Percentiles rank a stretch among this genome's conserved stretches.
Conservation (phyloP, 768 basidiomycete genomes). For the Dioszegia aurantiaca region DNA sequence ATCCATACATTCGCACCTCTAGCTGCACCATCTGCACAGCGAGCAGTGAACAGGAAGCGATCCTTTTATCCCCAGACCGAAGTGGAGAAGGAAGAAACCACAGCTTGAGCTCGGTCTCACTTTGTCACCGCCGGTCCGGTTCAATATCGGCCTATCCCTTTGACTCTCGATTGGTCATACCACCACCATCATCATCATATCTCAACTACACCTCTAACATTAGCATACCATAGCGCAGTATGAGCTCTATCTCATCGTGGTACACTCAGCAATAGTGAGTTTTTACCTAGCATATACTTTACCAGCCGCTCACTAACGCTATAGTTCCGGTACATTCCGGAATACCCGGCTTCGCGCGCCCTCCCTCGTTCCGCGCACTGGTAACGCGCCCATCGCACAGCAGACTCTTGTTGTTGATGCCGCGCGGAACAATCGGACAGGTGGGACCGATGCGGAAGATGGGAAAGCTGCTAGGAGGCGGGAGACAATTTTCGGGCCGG, state of each 20-base stretch:
- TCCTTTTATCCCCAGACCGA: no score
- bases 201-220: background rate
- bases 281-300: background rate
- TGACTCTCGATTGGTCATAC: background rate
- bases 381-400: slow-evolving; percentile 21
- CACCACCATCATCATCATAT: background rate
- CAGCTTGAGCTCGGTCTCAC: no score
- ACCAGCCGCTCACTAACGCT: background rate
- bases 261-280: slow-evolving; percentile 23
- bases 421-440: slow-evolving; percentile 15
- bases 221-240: background rate
- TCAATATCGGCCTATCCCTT: background rate
- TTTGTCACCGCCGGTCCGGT: no score
- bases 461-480: slow-evolving; percentile 57
- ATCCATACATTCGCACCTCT: no score
- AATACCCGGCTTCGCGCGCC: slow-evolving; percentile 36
- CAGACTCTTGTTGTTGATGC: slow-evolving; percentile 46
- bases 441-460: slow-evolving; percentile 18
- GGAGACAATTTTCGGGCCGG: slow-evolving; percentile 86
- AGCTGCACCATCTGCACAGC: no score
- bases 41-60: no score
- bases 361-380: slow-evolving; percentile 30
- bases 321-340: slow-evolving; percentile 43
- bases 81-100: no score
- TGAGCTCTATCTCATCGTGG: slow-evolving; percentile 17